These are phyloP conservation scores for Xylaria scruposa DNA, from an alignment of 495 filamentous ascomycete species.

Conservation along the genomic window DNA sequence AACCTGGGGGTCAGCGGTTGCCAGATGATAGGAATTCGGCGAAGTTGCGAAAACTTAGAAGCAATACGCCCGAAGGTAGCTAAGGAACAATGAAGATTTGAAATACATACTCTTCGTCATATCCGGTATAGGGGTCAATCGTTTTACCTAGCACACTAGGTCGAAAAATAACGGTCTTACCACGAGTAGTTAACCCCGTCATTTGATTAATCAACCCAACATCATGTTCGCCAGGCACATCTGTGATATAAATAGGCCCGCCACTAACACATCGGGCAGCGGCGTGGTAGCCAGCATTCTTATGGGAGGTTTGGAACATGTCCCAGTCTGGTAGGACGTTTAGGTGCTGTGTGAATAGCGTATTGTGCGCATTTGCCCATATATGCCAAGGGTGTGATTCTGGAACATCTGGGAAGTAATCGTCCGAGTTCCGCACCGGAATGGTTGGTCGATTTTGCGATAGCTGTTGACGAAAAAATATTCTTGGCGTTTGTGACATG, in stretches of 20 bases:
- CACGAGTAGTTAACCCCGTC: conserved; percentile 68
- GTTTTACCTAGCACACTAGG: conserved; percentile 73
- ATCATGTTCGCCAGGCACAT: conserved; percentile 82
- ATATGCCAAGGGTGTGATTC: conserved; percentile 91
- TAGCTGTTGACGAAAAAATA: conserved; percentile 82
- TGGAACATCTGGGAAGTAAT: conserved; percentile 85
- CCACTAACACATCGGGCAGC: conserved; percentile 89
- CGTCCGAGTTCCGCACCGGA: conserved; percentile 86
- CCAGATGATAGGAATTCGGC: neutral
- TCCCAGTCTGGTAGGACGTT: conserved; percentile 85
- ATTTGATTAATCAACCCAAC: conserved; percentile 77
- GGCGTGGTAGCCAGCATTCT: conserved; percentile 81
- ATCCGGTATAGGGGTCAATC: conserved; percentile 74
- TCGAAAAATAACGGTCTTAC: conserved; percentile 76
- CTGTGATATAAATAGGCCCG: conserved; percentile 92
- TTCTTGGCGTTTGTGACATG: conserved; percentile 87
- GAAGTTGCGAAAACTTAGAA: neutral
- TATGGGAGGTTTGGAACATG: conserved; percentile 93
- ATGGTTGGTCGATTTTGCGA: conserved; percentile 72
- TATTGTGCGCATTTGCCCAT: conserved; percentile 90
- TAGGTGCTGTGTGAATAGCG: conserved; percentile 73
- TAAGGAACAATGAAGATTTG: neutral
- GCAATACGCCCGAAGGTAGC: neutral
- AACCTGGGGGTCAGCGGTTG: neutral
- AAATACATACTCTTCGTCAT: conserved; percentile 62